phyloP scores from a whole-genome alignment of 331 rosid species.

The Quercus tomentella region DNA sequence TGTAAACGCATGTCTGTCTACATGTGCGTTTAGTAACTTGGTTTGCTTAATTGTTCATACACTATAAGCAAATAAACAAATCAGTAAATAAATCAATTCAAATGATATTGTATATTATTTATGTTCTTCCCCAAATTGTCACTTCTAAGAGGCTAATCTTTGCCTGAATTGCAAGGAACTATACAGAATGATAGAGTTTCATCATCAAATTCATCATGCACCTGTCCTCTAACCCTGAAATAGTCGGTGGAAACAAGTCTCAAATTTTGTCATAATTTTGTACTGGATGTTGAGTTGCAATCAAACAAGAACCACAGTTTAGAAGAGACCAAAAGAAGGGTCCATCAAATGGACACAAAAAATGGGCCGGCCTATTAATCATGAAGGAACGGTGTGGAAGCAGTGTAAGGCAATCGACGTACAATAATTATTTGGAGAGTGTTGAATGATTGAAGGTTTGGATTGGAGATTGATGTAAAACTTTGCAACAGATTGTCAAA shows the following conservation, averaged over 20 bases:
- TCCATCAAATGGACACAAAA: conserved; percentile 15
- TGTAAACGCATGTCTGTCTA: conserved; percentile 4
- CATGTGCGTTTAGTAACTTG: too few species aligned
- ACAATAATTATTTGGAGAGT: conserved; percentile 2
- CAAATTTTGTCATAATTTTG: conserved; percentile 12
- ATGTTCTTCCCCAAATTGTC: neutral
- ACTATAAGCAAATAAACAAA: too few species aligned
- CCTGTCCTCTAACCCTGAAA: conserved; percentile 10
- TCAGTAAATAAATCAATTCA: too few species aligned
- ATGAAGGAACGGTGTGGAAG: neutral
- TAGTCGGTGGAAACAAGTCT: conserved; percentile 20
- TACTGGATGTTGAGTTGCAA: neutral
- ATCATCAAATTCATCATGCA: neutral
- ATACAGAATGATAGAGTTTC: neutral
- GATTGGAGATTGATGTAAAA: neutral
- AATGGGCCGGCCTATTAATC: neutral
- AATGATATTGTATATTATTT: too few species aligned
- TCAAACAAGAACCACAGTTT: neutral
- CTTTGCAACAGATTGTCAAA: neutral
- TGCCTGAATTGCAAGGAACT: neutral
- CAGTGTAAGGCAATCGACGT: conserved; percentile 7
- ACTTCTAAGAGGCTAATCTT: neutral
- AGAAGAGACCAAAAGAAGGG: neutral
- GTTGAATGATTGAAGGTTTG: conserved; percentile 15
- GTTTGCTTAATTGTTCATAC: too few species aligned